phyloP scores from a whole-genome alignment of 225 moss, liverwort and hornwort genomes.

The Pseudisothecium myosuroides region DNA sequence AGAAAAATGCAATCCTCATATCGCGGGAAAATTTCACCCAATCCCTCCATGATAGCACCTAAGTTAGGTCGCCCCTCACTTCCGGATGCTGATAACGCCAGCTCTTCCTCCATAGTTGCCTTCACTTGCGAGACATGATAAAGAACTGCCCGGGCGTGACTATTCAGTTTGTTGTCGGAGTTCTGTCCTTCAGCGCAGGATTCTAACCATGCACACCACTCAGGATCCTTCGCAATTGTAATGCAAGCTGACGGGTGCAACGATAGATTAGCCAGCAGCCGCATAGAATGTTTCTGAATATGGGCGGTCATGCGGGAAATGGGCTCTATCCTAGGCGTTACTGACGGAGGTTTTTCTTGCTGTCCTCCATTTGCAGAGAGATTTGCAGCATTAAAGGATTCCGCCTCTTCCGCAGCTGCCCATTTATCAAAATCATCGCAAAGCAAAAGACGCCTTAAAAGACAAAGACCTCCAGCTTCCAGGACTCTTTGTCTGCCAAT shows the following conservation, averaged over 20 bases:
- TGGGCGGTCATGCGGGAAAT: conserved; percentile 39
- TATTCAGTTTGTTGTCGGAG: conserved; percentile 54
- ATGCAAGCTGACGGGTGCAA: conserved; percentile 64
- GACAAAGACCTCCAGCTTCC: conserved; percentile 81
- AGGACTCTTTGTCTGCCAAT: conserved; percentile 65
- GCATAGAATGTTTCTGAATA: conserved; percentile 83
- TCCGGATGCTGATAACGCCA: conserved; percentile 1
- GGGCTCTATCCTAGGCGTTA: conserved; percentile 13
- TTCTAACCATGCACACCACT: conserved; percentile 71
- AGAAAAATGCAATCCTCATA: conserved; percentile 82
- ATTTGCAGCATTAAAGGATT: neutral
- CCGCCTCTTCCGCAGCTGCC: conserved; percentile 63
- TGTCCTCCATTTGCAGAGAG: conserved; percentile 25
- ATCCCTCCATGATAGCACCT: conserved; percentile 1
- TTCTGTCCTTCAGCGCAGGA: conserved; percentile 62
- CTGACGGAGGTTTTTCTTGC: conserved; percentile 16
- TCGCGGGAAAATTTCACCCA: conserved; percentile 61
- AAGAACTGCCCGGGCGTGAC: conserved; percentile 68
- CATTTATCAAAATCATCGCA: conserved; percentile 82
- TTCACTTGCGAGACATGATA: conserved; percentile 65
- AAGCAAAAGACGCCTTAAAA: conserved; percentile 70
- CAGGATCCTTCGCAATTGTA: conserved; percentile 51
- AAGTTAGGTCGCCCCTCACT: conserved; percentile 14
- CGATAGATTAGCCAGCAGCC: conserved; percentile 68
- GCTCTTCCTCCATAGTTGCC: conserved; percentile 9